Evolutionary conservation across 1,284 basidiomycete genomes (phyloP).

Genomic region (Pyrrhoderma lamaoense): DNA sequence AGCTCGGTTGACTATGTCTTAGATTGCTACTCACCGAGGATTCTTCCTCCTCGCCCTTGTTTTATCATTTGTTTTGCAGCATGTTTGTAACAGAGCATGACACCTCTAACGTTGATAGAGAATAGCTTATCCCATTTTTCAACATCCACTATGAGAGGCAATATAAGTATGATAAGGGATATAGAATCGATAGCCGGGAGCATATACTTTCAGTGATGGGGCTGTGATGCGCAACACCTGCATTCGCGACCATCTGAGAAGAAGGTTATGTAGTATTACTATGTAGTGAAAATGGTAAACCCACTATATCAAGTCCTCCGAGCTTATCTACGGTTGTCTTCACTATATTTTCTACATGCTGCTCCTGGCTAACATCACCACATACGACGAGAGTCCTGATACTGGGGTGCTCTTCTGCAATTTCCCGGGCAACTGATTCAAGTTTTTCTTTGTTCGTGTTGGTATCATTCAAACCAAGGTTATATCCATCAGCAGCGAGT

Average conservation of each 20-base stretch:
- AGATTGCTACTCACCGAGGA: constrained; percentile 10
- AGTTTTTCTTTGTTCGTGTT: neutral
- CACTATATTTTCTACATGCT: constrained; percentile 18
- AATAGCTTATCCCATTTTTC: constrained; percentile 17
- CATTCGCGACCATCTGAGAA: constrained; percentile 20
- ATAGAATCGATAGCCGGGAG: neutral
- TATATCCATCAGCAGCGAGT: constrained; percentile 19
- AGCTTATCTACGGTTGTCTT: constrained; percentile 18
- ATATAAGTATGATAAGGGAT: neutral
- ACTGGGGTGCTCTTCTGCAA: neutral
- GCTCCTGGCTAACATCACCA: constrained; percentile 20
- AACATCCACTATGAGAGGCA: constrained; percentile 13
- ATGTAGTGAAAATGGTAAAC: neutral
- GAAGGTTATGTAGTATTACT: neutral
- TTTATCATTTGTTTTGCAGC: constrained; percentile 22
- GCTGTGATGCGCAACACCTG: constrained; percentile 10
- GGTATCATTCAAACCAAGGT: constrained; percentile 19
- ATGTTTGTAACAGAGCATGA: constrained; percentile 21
- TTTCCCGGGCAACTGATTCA: too few relatives aligned
- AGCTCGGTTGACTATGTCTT: neutral
- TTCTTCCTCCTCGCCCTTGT: constrained; percentile 19
- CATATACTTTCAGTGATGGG: constrained; percentile 6
- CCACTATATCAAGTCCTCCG: constrained; percentile 21
- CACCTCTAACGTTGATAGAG: constrained; percentile 17
- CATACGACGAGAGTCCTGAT: constrained; percentile 3